Conservation (phyloP, 345 rosid species). For the Eucalyptus cloeziana region DNA sequence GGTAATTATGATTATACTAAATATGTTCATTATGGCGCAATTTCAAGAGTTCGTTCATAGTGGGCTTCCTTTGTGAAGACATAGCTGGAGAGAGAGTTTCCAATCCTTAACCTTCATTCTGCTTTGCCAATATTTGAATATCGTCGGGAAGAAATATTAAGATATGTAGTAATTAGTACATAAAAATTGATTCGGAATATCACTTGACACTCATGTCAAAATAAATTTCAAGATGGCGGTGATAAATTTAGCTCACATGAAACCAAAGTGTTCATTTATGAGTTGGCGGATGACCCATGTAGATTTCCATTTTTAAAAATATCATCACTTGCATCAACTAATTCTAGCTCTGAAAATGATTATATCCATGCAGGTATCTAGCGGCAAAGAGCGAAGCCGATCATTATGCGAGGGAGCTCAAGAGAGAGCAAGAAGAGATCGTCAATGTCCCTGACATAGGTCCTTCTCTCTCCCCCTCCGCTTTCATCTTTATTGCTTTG, state of each 20-base stretch:
- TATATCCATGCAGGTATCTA: conserved; percentile 43
- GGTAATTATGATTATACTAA: conserved; percentile 14
- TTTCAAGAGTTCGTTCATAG: neutral
- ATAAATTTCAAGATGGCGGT: neutral
- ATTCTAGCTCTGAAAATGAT: neutral
- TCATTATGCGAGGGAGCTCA: conserved; percentile 66
- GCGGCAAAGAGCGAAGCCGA: conserved; percentile 96
- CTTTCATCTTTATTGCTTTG: neutral
- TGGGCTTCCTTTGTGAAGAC: neutral
- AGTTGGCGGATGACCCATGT: neutral
- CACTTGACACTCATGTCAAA: neutral
- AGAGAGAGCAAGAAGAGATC: conserved; percentile 88
- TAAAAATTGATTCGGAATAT: neutral
- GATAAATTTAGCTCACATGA: neutral
- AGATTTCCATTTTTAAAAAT: neutral
- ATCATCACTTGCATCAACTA: neutral
- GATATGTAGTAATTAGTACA: neutral
- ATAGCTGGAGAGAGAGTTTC: neutral
- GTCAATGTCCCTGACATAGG: conserved; percentile 71
- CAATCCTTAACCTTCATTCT: neutral
- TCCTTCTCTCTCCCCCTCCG: neutral
- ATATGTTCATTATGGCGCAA: neutral
- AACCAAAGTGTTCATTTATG: neutral
- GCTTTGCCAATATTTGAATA: neutral
- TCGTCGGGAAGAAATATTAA: neutral